Conservation (phyloP, 257 asterid species). For the Mentha longifolia region DNA sequence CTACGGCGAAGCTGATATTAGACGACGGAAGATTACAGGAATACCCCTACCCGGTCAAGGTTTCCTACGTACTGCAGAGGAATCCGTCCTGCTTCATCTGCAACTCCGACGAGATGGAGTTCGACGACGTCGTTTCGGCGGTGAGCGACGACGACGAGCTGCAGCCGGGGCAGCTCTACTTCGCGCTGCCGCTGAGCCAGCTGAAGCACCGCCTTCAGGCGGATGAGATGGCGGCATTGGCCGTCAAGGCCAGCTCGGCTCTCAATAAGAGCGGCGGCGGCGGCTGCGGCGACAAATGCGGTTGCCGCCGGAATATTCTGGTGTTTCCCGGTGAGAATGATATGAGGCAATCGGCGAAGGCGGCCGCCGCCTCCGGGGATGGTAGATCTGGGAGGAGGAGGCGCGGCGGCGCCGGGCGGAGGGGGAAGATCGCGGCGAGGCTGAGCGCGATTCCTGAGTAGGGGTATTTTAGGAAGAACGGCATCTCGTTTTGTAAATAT, state of each 20-base stretch:
- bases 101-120: conserved; percentile 94
- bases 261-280: conserved; percentile 54
- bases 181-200: conserved; percentile 73
- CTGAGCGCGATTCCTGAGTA: conserved; percentile 83
- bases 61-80: conserved; percentile 65
- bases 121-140: conserved; percentile 71
- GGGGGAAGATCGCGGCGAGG: conserved; percentile 52
- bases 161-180: conserved; percentile 83
- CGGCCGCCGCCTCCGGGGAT: conserved; percentile 27
- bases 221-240: conserved; percentile 98
- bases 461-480: conserved; percentile 43
- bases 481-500: conserved; percentile 44
- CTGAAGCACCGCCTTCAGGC: conserved; percentile 65
- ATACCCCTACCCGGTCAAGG: conserved; percentile 78
- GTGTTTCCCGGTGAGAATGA: conserved; percentile 42
- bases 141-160: conserved; percentile 78
- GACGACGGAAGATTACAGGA: conserved; percentile 84
- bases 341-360: conserved; percentile 35
- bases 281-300: conserved; percentile 57
- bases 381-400: conserved; percentile 39
- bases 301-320: conserved; percentile 49
- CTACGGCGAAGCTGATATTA: conserved; percentile 74
- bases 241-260: conserved; percentile 92
- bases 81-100: conserved; percentile 74
- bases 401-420: conserved; percentile 43